Conservation (phyloP, 768 basidiomycete species). For the Leccinum longicurvipes region DNA sequence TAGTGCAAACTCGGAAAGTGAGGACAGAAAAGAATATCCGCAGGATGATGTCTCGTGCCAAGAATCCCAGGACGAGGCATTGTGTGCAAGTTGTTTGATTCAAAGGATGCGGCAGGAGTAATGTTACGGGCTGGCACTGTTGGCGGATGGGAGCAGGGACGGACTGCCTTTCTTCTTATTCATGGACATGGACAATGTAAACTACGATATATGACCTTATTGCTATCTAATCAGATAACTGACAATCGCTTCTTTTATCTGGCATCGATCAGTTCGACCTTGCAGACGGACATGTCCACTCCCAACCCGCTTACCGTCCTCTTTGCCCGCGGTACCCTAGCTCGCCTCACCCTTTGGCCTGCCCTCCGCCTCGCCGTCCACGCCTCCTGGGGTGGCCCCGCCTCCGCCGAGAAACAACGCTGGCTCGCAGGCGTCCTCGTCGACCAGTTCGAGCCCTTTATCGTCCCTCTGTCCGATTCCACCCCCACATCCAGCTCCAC, state of each 20-base stretch:
- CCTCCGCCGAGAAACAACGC: slow-evolving; percentile 65
- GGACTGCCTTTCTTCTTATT: too few species aligned
- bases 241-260: too few species aligned
- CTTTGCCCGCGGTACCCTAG: slow-evolving; percentile 84
- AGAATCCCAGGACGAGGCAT: neutral
- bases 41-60: neutral
- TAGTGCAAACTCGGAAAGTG: neutral
- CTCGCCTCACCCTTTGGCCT: slow-evolving; percentile 81
- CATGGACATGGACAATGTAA: neutral
- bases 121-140: neutral
- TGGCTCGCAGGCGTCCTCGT: slow-evolving; percentile 84
- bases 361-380: slow-evolving; percentile 83
- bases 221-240: too few species aligned
- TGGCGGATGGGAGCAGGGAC: neutral
- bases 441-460: slow-evolving; percentile 67
- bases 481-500: neutral
- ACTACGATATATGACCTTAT: too few species aligned
- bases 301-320: slow-evolving; percentile 53
- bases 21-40: neutral
- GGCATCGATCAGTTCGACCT: neutral
- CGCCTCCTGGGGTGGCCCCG: slow-evolving; percentile 83
- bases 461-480: slow-evolving; percentile 19
- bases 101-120: neutral
- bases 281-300: slow-evolving; percentile 6
- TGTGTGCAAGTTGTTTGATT: neutral